Base-by-base conservation (phyloP, 2,329 filamentous ascomycete genomes). In the Sarocladium kiliense region DNA sequence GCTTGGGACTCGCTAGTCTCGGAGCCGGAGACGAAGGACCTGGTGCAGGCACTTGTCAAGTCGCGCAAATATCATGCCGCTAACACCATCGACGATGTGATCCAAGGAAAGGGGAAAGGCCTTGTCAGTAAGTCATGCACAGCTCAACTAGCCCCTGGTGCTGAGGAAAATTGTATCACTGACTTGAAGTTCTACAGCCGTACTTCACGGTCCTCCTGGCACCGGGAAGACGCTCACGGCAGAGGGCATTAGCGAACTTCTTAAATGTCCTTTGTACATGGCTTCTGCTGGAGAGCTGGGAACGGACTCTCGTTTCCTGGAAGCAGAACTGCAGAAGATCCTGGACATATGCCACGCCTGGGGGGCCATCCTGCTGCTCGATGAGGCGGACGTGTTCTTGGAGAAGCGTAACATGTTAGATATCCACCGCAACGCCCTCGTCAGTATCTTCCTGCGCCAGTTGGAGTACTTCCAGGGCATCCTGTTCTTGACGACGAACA, bases 391-490 rank as follows among this genome's bases (percentile, higher is more conserved):
- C 62, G 87, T 91, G 3, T 92, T 92, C 71, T 74, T 96, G 10
- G 89, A 95, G 74, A 88, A 89, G 68, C 84, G 91, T 1, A 88
- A 89, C 49, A 85, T 91, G 64, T 86, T 90, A 59, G 89, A 96
- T 63, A 86, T 95, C 54, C 87, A 91, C 65, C 86, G 91, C 57
- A 96, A 96, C 62, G 87, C 88, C 0, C 81, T 94, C 1, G 91
- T 96, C 54, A 89, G 86, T 67, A 90, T 96, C 63, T 96, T 96
- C 76, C 75, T 96, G 2, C 85, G 91, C 0, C 78, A 93, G 56
- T 77, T 96, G 0, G 92, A 97, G 70, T 96, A 96, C 68, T 96
- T 95, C 72, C 89, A 95, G 65, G 91, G 91, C 2, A 95, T 96
- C 54, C 70, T 96, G 3, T 95, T 96, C 74, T 71, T 96, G 25